These are phyloP conservation scores for Escallonia herrerae DNA, from an alignment of 129 eudicot species.

Conservation along the genomic window DNA sequence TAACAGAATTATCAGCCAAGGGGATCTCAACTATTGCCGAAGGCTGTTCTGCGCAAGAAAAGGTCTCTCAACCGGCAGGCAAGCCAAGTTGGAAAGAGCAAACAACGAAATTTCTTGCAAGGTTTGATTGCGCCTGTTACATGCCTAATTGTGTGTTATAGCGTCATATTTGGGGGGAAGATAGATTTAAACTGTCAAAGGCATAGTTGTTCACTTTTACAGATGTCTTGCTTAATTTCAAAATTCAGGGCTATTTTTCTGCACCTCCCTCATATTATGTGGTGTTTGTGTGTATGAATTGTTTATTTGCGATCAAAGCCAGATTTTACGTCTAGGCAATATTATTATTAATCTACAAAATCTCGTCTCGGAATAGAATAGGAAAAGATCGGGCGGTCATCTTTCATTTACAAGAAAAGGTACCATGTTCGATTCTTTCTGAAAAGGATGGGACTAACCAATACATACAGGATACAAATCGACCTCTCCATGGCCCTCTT, in stretches of 20 bases:
- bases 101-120: slow-evolving; percentile 49
- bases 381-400: too few relatives aligned
- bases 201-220: background rate
- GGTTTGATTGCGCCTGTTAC: slow-evolving; percentile 23
- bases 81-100: slow-evolving; percentile 54
- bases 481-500: too few relatives aligned
- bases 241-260: background rate
- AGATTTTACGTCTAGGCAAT: too few relatives aligned
- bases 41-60: slow-evolving; percentile 64
- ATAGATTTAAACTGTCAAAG: background rate
- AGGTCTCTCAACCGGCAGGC: slow-evolving; percentile 66
- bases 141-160: background rate
- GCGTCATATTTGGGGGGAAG: background rate
- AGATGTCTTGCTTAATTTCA: too few relatives aligned
- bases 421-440: too few relatives aligned
- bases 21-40: slow-evolving; percentile 40
- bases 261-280: background rate
- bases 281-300: too few relatives aligned
- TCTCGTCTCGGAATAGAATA: too few relatives aligned
- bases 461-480: too few relatives aligned
- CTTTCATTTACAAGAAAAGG: too few relatives aligned
- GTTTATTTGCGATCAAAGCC: too few relatives aligned
- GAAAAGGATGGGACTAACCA: too few relatives aligned
- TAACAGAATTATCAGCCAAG: slow-evolving; percentile 62
- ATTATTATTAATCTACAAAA: too few relatives aligned